Percentiles rank a stretch among this genome's conserved stretches.
Conservation (phyloP, 495 filamentous ascomycete genomes). For the Aspergillus coremiiformis region DNA sequence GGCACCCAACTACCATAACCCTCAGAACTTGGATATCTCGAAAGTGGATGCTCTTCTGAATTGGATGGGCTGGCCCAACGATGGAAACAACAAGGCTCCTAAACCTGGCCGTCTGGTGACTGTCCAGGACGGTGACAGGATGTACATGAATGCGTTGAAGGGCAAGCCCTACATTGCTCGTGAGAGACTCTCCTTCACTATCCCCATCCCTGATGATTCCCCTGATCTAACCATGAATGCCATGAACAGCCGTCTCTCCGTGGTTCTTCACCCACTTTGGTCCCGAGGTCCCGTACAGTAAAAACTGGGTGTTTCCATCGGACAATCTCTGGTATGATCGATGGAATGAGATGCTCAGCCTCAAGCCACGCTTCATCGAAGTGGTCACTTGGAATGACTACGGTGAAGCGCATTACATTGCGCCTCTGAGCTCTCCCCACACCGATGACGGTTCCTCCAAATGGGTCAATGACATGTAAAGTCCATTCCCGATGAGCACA, state of each 20-base stretch:
- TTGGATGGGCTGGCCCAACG: conserved; percentile 51
- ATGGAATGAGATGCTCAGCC: conserved; percentile 44
- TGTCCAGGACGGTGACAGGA: conserved; percentile 37
- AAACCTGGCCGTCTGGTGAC: conserved; percentile 29
- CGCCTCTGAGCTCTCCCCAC: conserved; percentile 45
- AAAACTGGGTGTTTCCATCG: conserved; percentile 54
- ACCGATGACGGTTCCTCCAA: conserved; percentile 50
- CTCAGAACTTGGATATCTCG: conserved; percentile 18
- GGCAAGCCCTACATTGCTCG: conserved; percentile 48
- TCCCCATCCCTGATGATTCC: neutral
- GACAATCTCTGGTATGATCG: conserved; percentile 52
- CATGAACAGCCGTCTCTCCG: conserved; percentile 22
- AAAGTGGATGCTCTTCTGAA: conserved; percentile 45
- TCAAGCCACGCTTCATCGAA: conserved; percentile 47
- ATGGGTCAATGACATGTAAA: conserved; percentile 53
- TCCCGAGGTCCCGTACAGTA: conserved; percentile 43
- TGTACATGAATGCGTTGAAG: conserved; percentile 36
- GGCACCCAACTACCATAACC: conserved; percentile 46
- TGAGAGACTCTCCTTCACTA: too few species aligned
- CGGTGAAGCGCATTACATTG: conserved; percentile 51
- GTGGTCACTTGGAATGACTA: conserved; percentile 66
- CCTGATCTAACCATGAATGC: neutral
- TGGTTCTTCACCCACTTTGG: conserved; percentile 41
- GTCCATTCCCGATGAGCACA: neutral
- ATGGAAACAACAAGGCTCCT: conserved; percentile 47